These are phyloP conservation scores for Selaginella moellendorffii DNA, from an alignment of 75 land plant genomes.

Conservation along the genomic window DNA sequence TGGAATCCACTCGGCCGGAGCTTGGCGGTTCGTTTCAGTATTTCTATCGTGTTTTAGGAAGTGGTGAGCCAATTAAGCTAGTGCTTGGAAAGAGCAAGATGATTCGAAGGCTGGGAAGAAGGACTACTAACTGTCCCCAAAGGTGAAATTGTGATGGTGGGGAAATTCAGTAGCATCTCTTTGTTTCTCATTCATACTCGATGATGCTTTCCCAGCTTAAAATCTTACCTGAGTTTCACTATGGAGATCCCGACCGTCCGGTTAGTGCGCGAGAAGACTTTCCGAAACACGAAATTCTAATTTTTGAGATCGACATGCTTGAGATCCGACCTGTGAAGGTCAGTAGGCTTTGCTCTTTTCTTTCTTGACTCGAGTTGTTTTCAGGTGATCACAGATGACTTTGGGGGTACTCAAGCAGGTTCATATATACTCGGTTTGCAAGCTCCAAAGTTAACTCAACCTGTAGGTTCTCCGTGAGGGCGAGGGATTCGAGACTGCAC, in stretches of 20 bases:
- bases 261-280: conserved; percentile 42
- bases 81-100: conserved; percentile 94
- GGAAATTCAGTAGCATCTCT: background rate
- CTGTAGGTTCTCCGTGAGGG: conserved; percentile 57
- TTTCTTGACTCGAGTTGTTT: background rate
- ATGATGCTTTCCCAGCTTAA: conserved; percentile 44
- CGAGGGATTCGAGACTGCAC: conserved; percentile 85
- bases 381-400: conserved; percentile 34
- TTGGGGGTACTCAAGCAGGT: conserved; percentile 77
- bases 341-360: background rate
- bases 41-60: conserved; percentile 36
- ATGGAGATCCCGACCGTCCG: conserved; percentile 80
- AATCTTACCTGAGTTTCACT: conserved; percentile 74
- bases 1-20: no score
- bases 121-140: conserved; percentile 85
- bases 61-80: conserved; percentile 50
- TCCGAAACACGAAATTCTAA: conserved; percentile 74
- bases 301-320: conserved; percentile 88
- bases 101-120: conserved; percentile 72
- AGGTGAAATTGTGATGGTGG: conserved; percentile 96
- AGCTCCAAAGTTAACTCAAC: background rate
- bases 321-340: conserved; percentile 74
- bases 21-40: conserved; percentile 30
- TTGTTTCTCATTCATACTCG: background rate
- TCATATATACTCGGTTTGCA: conserved; percentile 4